Percentiles rank a stretch among this genome's conserved stretches.
phyloP scores from a whole-genome alignment of 768 basidiomycete genomes.

The Boletus coccyginus region DNA sequence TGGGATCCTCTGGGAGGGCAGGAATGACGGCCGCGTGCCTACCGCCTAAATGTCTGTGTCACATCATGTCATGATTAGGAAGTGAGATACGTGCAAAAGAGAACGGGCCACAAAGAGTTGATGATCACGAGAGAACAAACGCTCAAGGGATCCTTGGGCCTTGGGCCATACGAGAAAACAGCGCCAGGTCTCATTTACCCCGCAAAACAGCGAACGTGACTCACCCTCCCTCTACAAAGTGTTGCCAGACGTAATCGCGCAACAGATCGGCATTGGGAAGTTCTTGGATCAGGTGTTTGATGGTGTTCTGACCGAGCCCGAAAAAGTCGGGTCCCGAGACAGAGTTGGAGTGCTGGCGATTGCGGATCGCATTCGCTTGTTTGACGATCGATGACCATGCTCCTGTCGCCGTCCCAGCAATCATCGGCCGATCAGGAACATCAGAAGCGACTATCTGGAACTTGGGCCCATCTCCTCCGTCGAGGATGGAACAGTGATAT shows the following conservation, averaged over 20 bases:
- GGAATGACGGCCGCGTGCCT: slow-evolving; percentile 81
- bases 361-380: slow-evolving; percentile 76
- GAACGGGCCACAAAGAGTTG: slow-evolving; percentile 16
- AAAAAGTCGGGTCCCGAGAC: slow-evolving; percentile 90
- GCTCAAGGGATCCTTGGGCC: slow-evolving; percentile 4
- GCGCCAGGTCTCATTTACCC: slow-evolving; percentile 10
- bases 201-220: slow-evolving; percentile 31
- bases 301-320: slow-evolving; percentile 82
- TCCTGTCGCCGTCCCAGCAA: slow-evolving; percentile 85
- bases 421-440: slow-evolving; percentile 65
- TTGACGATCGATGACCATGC: slow-evolving; percentile 85
- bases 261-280: slow-evolving; percentile 68
- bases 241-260: slow-evolving; percentile 84
- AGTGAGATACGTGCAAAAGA: slow-evolving; percentile 25
- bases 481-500: slow-evolving; percentile 81
- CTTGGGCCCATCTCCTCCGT: slow-evolving; percentile 82
- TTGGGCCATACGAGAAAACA: slow-evolving; percentile 3
- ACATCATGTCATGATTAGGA: slow-evolving; percentile 32
- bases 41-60: slow-evolving; percentile 67
- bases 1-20: slow-evolving; percentile 66
- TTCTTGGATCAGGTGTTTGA: slow-evolving; percentile 89
- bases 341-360: slow-evolving; percentile 80
- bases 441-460: slow-evolving; percentile 82
- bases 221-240: slow-evolving; percentile 83
- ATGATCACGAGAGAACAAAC: slow-evolving; percentile 8